Base-by-base conservation (phyloP, 164 flowering plant genomes). In the Annona squamosa region DNA sequence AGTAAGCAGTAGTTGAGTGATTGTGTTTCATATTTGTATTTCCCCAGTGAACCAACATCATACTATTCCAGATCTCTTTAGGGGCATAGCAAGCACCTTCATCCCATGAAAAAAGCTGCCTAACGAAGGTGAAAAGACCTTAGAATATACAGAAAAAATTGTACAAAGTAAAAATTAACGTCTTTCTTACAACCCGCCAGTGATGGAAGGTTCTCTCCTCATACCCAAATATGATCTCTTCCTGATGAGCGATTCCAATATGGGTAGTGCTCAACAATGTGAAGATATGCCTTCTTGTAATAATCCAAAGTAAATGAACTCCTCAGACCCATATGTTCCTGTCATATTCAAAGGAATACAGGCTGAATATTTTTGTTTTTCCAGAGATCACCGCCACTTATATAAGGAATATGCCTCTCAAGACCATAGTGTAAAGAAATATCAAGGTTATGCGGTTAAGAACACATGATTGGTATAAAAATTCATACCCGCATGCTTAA, bases 31-130 rank as follows among this genome's bases (percentile, higher is more conserved):
- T 83, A 75, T 95, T 95, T 68, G 99, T 93, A 79, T 95, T 95
- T 44, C 99, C 99, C 99, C 99, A 95, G 77, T 95, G 99, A 75
- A 93, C 98, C 83, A 95, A 81, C 99, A 95, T 95, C 97, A 89
- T 95, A 82, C 99, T 95, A 79, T 83, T 88, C 98, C 99, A 90
- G 75, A 95, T 95, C 84, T 95, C 99, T 85, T 95, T 95, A 3
- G 99, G 99, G 64, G 99, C 99, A 86, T 88, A 93, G 85, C 99
- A 95, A 81, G 99, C 98, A 86, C 99, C 97, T 90, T 95, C 99
- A 86, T 95, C 99, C 99, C 99, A 95, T 72, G 97, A 86, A 86
- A 95, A 95, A 78, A 77, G 90, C 99, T 95, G 91, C 89, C 86
- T 83, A 83, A 82, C 85, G 82, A 77, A 70, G 71, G 66, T 71